Evolutionary conservation across 331 rosid species (phyloP).

Genomic region (Acacia pycnantha): DNA sequence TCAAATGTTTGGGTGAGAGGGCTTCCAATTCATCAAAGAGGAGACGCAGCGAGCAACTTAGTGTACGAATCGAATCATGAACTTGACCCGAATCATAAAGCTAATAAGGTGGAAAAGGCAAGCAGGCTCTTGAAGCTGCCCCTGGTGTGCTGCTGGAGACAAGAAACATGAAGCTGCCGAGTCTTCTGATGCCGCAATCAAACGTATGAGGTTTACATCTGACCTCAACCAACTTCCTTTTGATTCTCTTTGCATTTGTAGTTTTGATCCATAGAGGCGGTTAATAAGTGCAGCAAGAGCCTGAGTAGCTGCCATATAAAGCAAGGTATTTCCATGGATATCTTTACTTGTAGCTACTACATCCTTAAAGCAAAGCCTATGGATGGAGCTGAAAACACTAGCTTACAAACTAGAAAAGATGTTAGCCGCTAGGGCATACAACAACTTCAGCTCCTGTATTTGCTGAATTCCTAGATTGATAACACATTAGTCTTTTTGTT

Average conservation of each 20-base stretch:
- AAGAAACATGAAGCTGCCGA: no score
- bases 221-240: no score
- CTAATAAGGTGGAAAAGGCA: no score
- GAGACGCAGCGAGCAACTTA: constrained; percentile 85
- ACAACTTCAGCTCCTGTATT: neutral
- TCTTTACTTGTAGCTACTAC: neutral
- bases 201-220: no score
- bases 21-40: constrained; percentile 56
- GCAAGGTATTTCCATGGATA: neutral
- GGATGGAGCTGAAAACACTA: neutral
- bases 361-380: neutral
- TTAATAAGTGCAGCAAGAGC: neutral
- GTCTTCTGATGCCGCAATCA: no score
- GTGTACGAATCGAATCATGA: constrained; percentile 67
- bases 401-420: neutral
- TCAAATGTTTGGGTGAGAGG: no score
- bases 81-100: no score
- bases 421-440: neutral
- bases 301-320: neutral
- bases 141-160: no score
- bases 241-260: neutral
- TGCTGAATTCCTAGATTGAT: neutral
- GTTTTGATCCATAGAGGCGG: neutral
- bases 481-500: neutral
- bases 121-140: no score